phyloP scores from a whole-genome alignment of 305 asterid species.

The Ajuga reptans region DNA sequence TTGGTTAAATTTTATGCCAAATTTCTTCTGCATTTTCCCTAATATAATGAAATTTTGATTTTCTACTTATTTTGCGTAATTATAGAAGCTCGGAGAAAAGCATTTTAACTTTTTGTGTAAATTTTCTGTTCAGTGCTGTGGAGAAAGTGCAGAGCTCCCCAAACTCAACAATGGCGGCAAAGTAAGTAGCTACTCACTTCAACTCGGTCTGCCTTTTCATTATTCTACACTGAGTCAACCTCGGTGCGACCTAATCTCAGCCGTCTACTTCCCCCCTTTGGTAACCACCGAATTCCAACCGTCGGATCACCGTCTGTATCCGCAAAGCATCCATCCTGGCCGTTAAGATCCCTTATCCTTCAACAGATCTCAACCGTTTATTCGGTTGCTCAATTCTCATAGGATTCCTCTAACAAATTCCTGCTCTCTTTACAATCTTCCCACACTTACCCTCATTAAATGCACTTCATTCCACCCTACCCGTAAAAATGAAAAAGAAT shows the following conservation, averaged over 20 bases:
- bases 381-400: constrained; percentile 27
- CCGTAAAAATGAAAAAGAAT: not conserved
- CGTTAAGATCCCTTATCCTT: constrained; percentile 25
- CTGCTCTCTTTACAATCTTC: constrained; percentile 16
- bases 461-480: not conserved
- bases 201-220: constrained; percentile 14
- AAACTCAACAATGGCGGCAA: constrained; percentile 59
- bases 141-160: constrained; percentile 46
- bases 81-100: not conserved
- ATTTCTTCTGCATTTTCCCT: constrained; percentile 17
- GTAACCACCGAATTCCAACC: constrained; percentile 20
- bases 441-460: constrained; percentile 25
- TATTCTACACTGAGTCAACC: constrained; percentile 17
- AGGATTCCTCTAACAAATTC: constrained; percentile 44
- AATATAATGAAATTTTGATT: not conserved
- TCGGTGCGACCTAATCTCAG: constrained; percentile 15
- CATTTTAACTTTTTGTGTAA: not conserved
- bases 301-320: constrained; percentile 25
- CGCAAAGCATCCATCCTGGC: constrained; percentile 24
- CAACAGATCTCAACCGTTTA: constrained; percentile 45
- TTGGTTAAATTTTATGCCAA: not conserved
- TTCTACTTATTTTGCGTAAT: not conserved
- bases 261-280: constrained; percentile 17
- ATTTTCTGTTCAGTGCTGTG: constrained; percentile 28
- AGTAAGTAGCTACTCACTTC: constrained; percentile 31